Evolutionary conservation across 1,284 basidiomycete species (phyloP).

Genomic region (Wallemia hederae): DNA sequence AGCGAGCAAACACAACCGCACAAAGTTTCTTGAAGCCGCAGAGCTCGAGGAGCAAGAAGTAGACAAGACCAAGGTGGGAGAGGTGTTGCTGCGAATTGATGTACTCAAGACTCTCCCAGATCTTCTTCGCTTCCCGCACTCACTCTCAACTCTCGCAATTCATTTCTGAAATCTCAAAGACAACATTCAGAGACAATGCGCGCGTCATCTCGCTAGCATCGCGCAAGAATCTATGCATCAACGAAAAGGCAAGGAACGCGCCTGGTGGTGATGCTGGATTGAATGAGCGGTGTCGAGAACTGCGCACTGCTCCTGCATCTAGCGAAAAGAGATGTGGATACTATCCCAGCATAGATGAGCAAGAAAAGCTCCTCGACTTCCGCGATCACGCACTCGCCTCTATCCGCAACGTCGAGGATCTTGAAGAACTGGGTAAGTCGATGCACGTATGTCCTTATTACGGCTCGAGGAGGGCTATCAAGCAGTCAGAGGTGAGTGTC

Average conservation of each 20-base stretch:
- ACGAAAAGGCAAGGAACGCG: slow-evolving; percentile 35
- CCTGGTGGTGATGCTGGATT: slow-evolving; percentile 32
- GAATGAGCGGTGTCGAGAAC: slow-evolving; percentile 70
- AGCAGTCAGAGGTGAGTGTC: slow-evolving; percentile 50
- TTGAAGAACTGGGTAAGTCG: slow-evolving; percentile 37
- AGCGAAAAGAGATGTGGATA: slow-evolving; percentile 34
- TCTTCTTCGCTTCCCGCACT: slow-evolving; percentile 80
- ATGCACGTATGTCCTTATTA: slow-evolving; percentile 72
- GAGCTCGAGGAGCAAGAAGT: slow-evolving; percentile 17
- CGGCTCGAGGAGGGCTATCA: slow-evolving; percentile 54
- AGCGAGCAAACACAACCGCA: background rate
- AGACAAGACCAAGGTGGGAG: slow-evolving; percentile 30
- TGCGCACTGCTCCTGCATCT: slow-evolving; percentile 37
- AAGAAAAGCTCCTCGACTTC: slow-evolving; percentile 45
- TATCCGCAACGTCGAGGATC: slow-evolving; percentile 81
- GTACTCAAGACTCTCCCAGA: slow-evolving; percentile 14
- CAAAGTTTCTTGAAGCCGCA: slow-evolving; percentile 1
- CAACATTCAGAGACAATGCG: slow-evolving; percentile 13
- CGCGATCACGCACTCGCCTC: slow-evolving; percentile 60
- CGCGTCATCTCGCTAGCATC: slow-evolving; percentile 56
- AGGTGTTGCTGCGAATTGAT: background rate
- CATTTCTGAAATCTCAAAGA: slow-evolving; percentile 51
- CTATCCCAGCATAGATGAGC: slow-evolving; percentile 44
- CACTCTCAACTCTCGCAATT: slow-evolving; percentile 85
- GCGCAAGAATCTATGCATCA: slow-evolving; percentile 80